Percentiles rank a stretch among this genome's conserved stretches.
These are phyloP conservation scores for Rosa chinensis DNA, from an alignment of 306 rosid genomes.

Conservation along the genomic window DNA sequence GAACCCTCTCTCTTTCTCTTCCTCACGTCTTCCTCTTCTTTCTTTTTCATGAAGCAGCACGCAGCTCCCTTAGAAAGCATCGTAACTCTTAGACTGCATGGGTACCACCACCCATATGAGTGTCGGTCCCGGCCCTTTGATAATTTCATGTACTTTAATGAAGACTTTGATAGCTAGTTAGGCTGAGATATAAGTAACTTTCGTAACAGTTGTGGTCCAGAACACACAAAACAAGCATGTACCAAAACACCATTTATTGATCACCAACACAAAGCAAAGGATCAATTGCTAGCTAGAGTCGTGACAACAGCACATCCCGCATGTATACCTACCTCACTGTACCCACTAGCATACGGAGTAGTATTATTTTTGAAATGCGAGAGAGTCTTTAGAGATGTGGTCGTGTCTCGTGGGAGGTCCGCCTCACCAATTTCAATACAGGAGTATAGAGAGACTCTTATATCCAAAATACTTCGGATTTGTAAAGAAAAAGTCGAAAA, in stretches of 20 bases:
- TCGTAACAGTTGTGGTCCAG: slow-evolving; percentile 5
- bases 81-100: neutral
- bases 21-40: neutral
- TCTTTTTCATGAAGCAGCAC: neutral
- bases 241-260: neutral
- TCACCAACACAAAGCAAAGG: neutral
- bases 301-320: neutral
- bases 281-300: neutral
- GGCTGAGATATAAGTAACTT: neutral
- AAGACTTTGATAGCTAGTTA: neutral
- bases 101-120: slow-evolving; percentile 7
- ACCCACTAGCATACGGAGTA: neutral
- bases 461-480: neutral
- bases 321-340: neutral
- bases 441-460: no score
- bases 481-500: neutral
- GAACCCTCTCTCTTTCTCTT: neutral
- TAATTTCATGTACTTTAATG: neutral
- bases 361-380: neutral
- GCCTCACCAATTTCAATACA: neutral
- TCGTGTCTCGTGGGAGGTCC: neutral
- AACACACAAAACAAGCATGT: neutral
- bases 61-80: neutral
- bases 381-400: neutral
- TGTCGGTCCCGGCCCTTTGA: neutral